phyloP scores from a whole-genome alignment of 306 rosid genomes.

The Sechiopsis laciniata region DNA sequence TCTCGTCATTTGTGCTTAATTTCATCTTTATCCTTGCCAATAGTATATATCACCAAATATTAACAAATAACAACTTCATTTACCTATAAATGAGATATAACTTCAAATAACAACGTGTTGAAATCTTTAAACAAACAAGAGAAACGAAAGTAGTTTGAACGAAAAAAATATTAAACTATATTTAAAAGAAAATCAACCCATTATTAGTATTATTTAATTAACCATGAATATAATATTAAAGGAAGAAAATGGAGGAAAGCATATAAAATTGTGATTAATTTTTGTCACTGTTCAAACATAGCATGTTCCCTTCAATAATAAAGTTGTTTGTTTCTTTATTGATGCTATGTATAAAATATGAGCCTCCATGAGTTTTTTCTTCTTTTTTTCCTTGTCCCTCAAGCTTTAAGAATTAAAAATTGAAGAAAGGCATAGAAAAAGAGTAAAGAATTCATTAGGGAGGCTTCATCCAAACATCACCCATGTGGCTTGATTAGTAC shows the following conservation, averaged over 20 bases:
- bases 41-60: too few relatives aligned
- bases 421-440: conserved; percentile 10
- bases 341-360: background rate
- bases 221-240: background rate
- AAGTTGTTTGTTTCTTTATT: conserved; percentile 15
- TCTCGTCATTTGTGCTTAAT: background rate
- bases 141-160: background rate
- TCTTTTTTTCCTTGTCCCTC: conserved; percentile 14
- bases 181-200: background rate
- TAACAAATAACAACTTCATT: too few relatives aligned
- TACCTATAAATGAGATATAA: too few relatives aligned
- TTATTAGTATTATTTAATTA: background rate
- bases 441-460: conserved; percentile 25
- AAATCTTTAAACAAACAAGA: background rate
- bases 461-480: conserved; percentile 28
- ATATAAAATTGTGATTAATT: conserved; percentile 31
- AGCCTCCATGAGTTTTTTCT: background rate
- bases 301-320: conserved; percentile 33
- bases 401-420: conserved; percentile 18
- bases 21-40: background rate
- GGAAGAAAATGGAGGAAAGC: background rate
- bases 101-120: background rate
- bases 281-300: conserved; percentile 29
- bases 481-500: conserved; percentile 45
- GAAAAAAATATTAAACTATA: background rate